phyloP scores from a whole-genome alignment of 306 rosid genomes.

The Lotus japonicus region DNA sequence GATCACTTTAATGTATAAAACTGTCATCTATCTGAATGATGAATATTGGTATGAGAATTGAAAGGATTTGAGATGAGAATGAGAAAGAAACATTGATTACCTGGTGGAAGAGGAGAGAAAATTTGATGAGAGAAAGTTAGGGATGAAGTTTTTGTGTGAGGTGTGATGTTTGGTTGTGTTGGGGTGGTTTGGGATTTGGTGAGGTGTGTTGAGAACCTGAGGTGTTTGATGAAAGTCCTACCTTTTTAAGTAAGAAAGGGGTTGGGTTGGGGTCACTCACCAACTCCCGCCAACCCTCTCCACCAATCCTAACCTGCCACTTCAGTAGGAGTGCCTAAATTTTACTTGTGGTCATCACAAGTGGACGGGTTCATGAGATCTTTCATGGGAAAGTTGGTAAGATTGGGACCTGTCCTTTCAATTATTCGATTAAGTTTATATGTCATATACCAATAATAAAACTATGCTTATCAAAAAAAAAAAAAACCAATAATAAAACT shows the following conservation, averaged over 20 bases:
- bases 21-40: too few relatives aligned
- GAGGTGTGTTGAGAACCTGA: not conserved
- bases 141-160: not conserved
- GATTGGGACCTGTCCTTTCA: constrained; percentile 6
- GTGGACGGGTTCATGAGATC: not conserved
- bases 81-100: not conserved
- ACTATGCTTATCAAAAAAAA: too few relatives aligned
- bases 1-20: too few relatives aligned
- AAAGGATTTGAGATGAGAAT: not conserved
- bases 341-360: not conserved
- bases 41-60: not conserved
- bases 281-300: constrained; percentile 33
- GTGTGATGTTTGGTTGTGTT: too few relatives aligned
- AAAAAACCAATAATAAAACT: too few relatives aligned
- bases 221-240: not conserved
- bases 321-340: not conserved
- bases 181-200: constrained; percentile 20
- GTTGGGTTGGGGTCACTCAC: constrained; percentile 22
- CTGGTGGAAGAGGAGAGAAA: not conserved
- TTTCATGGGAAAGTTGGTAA: constrained; percentile 10
- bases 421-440: not conserved
- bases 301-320: constrained; percentile 10
- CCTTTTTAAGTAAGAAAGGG: not conserved
- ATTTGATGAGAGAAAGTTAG: not conserved
- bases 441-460: too few relatives aligned